Conservation (phyloP, 1,139 yeast genomes). For the Komagataea norvegica region DNA sequence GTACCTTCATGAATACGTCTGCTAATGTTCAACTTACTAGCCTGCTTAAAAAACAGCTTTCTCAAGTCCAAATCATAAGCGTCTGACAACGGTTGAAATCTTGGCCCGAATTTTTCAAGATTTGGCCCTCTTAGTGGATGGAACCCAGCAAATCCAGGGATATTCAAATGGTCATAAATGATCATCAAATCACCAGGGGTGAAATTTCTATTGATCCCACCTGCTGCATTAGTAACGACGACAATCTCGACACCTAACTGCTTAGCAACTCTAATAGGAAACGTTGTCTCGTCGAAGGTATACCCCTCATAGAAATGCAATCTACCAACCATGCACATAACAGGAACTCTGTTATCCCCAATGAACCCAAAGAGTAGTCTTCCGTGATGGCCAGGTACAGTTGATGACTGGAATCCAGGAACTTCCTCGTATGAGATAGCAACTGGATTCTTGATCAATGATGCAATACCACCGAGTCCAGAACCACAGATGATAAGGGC, state of each 20-base stretch:
- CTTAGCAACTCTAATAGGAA: conserved; percentile 77
- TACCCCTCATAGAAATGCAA: conserved; percentile 92
- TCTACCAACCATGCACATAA: conserved; percentile 91
- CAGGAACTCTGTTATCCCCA: conserved; percentile 67
- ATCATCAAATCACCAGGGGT: conserved; percentile 90
- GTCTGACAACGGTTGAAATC: conserved; percentile 85
- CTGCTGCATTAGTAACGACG: conserved; percentile 92
- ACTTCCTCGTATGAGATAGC: conserved; percentile 61
- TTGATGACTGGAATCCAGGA: conserved; percentile 77
- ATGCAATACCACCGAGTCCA: conserved; percentile 84
- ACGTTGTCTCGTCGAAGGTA: conserved; percentile 71
- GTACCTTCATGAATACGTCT: conserved; percentile 82
- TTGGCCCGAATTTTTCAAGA: conserved; percentile 71
- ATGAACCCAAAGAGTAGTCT: conserved; percentile 73
- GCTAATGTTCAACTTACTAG: conserved; percentile 44
- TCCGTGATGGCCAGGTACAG: conserved; percentile 90
- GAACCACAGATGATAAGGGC: conserved; percentile 90
- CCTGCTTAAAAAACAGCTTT: conserved; percentile 48
- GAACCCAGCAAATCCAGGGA: conserved; percentile 85
- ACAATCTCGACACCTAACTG: conserved; percentile 55
- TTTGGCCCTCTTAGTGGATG: conserved; percentile 91
- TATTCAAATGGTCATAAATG: conserved; percentile 78
- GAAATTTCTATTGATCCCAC: conserved; percentile 66
- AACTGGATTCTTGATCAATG: conserved; percentile 38
- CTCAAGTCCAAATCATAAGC: conserved; percentile 80